phyloP scores from a whole-genome alignment of 495 filamentous ascomycete species.

The Xylaria telfairii region DNA sequence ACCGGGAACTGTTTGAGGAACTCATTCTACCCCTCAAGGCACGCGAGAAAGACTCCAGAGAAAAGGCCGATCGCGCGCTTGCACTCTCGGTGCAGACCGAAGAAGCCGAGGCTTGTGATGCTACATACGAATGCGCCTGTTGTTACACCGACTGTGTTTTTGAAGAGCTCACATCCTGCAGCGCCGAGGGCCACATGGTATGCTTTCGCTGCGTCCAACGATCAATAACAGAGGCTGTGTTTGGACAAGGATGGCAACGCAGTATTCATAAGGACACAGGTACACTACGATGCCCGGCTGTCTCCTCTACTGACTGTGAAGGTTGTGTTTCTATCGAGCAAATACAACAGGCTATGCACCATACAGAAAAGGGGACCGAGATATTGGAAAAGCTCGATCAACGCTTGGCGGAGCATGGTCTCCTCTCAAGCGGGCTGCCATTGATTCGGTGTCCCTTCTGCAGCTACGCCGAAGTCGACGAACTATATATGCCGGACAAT shows the following conservation, averaged over 20 bases:
- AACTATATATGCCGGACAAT: constrained; percentile 67
- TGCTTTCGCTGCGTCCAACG: constrained; percentile 85
- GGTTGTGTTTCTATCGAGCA: constrained; percentile 72
- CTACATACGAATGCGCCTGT: constrained; percentile 87
- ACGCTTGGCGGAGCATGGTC: constrained; percentile 71
- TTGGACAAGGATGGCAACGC: constrained; percentile 89
- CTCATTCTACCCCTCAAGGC: constrained; percentile 69
- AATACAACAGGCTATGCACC: constrained; percentile 72
- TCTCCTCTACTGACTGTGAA: constrained; percentile 69
- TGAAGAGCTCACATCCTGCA: constrained; percentile 82
- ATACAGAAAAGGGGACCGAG: constrained; percentile 71
- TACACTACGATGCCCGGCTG: constrained; percentile 81
- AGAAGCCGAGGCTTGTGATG: constrained; percentile 74
- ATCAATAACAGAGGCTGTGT: constrained; percentile 81
- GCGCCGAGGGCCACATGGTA: constrained; percentile 74
- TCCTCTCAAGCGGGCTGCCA: constrained; percentile 73
- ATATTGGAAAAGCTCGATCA: constrained; percentile 75
- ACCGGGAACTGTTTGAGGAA: constrained; percentile 74
- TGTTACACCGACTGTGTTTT: constrained; percentile 82
- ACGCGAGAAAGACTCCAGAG: constrained; percentile 60
- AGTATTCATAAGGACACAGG: constrained; percentile 73
- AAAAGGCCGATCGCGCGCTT: constrained; percentile 64
- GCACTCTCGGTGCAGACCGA: constrained; percentile 73
- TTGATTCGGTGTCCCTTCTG: constrained; percentile 90
- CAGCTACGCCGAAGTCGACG: constrained; percentile 85